Evolutionary conservation across 2,329 filamentous ascomycete species (phyloP).

Genomic region (Microdochium trichocladiopsis): DNA sequence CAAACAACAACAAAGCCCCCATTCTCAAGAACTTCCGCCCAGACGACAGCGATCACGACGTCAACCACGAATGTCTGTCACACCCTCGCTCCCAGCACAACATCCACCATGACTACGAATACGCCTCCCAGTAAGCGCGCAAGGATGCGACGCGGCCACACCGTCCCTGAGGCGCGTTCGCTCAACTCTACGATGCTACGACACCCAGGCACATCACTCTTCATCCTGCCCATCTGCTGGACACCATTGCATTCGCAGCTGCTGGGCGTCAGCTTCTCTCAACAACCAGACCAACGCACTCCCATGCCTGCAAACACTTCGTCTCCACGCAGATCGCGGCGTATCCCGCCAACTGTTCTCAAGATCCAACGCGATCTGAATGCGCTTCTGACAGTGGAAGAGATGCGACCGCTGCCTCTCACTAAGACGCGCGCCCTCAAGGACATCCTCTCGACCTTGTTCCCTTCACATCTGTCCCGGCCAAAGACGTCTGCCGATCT

Average conservation of each 20-base stretch:
- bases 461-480: slow-evolving; percentile 20
- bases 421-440: slow-evolving; percentile 32
- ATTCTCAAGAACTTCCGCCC: neutral
- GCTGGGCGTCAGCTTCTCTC: slow-evolving; percentile 38
- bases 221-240: slow-evolving; percentile 47
- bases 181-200: slow-evolving; percentile 45
- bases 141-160: slow-evolving; percentile 21
- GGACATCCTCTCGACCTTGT: slow-evolving; percentile 37
- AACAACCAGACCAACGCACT: slow-evolving; percentile 31
- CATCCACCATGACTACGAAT: slow-evolving; percentile 1
- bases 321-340: slow-evolving; percentile 26
- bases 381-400: slow-evolving; percentile 27
- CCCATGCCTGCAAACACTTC: slow-evolving; percentile 29
- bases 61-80: neutral
- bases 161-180: slow-evolving; percentile 37
- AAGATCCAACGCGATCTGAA: slow-evolving; percentile 36
- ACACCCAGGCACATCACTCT: slow-evolving; percentile 39
- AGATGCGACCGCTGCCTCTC: slow-evolving; percentile 19
- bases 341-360: slow-evolving; percentile 33
- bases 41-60: neutral
- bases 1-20: neutral
- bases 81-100: neutral
- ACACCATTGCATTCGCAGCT: slow-evolving; percentile 42
- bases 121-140: slow-evolving; percentile 11
- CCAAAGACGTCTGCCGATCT: slow-evolving; percentile 31